Percentiles rank a stretch among this genome's conserved stretches.
Evolutionary conservation across 176 grass and related monocot species (phyloP).

Genomic region (Ananas comosus): DNA sequence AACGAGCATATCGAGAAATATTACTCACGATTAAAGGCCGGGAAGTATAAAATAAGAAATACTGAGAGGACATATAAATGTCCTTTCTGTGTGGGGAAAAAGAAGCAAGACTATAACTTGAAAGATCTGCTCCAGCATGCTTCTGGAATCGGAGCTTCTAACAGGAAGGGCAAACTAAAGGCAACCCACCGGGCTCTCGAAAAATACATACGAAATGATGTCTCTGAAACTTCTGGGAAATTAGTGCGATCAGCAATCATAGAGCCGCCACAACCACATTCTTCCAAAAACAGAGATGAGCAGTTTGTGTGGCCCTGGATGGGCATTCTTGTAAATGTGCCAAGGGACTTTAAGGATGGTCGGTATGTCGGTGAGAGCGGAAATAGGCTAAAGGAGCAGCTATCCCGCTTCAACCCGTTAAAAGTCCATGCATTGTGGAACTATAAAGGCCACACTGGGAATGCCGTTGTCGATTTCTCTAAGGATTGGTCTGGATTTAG

Average conservation of each 20-base stretch:
- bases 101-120: slow-evolving; percentile 48
- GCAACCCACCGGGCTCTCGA: slow-evolving; percentile 44
- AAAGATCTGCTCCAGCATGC: slow-evolving; percentile 53
- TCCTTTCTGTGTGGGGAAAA: slow-evolving; percentile 42
- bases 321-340: slow-evolving; percentile 40
- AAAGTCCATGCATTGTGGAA: slow-evolving; percentile 48
- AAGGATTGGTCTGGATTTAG: slow-evolving; percentile 53
- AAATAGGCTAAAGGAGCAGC: slow-evolving; percentile 25
- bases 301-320: slow-evolving; percentile 23
- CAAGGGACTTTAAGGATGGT: slow-evolving; percentile 36
- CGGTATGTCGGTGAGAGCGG: slow-evolving; percentile 37
- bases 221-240: slow-evolving; percentile 14
- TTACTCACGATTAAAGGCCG: slow-evolving; percentile 21
- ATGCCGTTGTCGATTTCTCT: slow-evolving; percentile 39
- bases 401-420: slow-evolving; percentile 18
- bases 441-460: slow-evolving; percentile 46
- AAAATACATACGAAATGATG: slow-evolving; percentile 31
- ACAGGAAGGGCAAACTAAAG: slow-evolving; percentile 35
- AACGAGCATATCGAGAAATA: slow-evolving; percentile 33
- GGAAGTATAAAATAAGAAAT: slow-evolving; percentile 15
- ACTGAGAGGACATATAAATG: slow-evolving; percentile 31
- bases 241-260: neutral
- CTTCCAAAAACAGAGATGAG: neutral
- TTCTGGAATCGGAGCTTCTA: slow-evolving; percentile 34
- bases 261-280: neutral